phyloP scores from a whole-genome alignment of 106 monocot genomes.

The Dioscorea dumetorum region DNA sequence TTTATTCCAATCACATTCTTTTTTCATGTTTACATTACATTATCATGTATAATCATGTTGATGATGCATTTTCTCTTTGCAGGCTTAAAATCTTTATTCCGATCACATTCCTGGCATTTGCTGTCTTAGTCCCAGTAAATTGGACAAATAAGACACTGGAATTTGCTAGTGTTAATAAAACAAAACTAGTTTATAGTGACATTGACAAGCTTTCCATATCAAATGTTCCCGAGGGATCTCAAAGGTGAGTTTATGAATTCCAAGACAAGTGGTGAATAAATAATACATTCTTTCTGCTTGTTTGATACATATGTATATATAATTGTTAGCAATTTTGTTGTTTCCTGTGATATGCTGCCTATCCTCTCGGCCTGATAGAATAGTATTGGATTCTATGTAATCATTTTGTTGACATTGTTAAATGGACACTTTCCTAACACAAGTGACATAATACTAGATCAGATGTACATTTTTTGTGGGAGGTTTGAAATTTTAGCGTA shows the following conservation, averaged over 20 bases:
- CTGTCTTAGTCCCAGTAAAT: conserved; percentile 74
- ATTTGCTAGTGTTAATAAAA: not conserved
- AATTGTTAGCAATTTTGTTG: too few relatives aligned
- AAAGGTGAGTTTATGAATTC: conserved; percentile 40
- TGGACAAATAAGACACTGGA: conserved; percentile 76
- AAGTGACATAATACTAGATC: too few relatives aligned
- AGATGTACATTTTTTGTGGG: too few relatives aligned
- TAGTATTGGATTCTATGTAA: too few relatives aligned
- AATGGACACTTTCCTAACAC: too few relatives aligned
- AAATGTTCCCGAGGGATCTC: conserved; percentile 67
- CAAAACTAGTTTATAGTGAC: conserved; percentile 40
- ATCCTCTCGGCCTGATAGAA: too few relatives aligned
- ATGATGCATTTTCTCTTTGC: conserved; percentile 6
- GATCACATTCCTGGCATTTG: conserved; percentile 69
- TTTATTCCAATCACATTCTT: conserved; percentile 89
- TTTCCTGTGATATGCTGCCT: too few relatives aligned
- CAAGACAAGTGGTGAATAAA: too few relatives aligned
- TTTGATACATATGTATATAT: not conserved
- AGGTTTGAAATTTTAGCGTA: too few relatives aligned
- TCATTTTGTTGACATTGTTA: too few relatives aligned
- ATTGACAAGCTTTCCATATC: conserved; percentile 97
- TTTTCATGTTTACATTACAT: too few relatives aligned
- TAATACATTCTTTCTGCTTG: not conserved
- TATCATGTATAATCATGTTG: too few relatives aligned
- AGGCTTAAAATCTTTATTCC: conserved; percentile 94